Conservation (phyloP, 306 rosid genomes). For the Lablab purpureus region DNA sequence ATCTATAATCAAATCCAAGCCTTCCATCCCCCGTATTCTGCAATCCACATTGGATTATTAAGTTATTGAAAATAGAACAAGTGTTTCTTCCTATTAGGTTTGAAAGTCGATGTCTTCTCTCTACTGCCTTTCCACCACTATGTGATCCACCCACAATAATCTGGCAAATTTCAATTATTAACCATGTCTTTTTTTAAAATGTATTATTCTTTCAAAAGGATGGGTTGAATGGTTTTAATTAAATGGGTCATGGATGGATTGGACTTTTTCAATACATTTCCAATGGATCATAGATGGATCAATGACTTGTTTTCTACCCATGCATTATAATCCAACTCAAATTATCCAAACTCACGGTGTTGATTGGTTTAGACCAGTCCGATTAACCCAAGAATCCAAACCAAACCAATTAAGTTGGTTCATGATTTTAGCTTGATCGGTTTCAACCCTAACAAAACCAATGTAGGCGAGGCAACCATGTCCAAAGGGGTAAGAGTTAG, state of each 20-base stretch:
- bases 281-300: background rate
- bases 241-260: background rate
- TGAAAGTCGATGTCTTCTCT: background rate
- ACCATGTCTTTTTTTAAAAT: background rate
- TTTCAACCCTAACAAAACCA: too few species aligned
- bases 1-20: background rate
- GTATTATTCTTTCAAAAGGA: background rate
- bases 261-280: background rate
- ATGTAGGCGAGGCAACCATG: background rate
- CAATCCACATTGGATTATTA: background rate
- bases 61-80: background rate
- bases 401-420: too few species aligned
- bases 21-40: background rate
- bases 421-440: too few species aligned
- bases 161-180: background rate
- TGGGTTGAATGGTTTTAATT: conserved; percentile 3
- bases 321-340: background rate
- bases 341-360: background rate
- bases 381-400: background rate
- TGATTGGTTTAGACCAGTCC: background rate
- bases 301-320: background rate
- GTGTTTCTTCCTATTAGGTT: background rate
- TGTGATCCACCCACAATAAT: background rate
- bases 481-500: background rate
- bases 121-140: background rate